Base-by-base conservation (phyloP, 2,329 filamentous ascomycete genomes). In the Fusarium sp. region DNA sequence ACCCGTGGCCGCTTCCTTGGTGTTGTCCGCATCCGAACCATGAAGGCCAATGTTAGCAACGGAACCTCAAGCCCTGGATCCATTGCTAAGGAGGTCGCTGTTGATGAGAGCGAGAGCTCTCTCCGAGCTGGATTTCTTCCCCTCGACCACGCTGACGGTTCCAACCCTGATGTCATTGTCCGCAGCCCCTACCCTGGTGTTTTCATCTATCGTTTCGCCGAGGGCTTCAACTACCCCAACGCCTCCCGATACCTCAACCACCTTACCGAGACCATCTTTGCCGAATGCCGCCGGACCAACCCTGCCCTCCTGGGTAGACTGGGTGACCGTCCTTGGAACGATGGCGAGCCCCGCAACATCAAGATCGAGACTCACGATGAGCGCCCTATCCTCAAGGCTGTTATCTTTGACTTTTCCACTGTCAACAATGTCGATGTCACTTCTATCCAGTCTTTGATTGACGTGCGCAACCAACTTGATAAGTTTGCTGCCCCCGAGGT, bases 1-100 rank as follows among this genome's bases (percentile, higher is more conserved):
- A 93, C 93, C 4, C 89, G 89, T 40, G 95, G 95, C 16, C 89
- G 92, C 37, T 94, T 97, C 84, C 87, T 97, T 3, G 95, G 95
- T 34, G 89, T 90, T 64, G 93, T 95, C 58, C 92, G 91, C 69
- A 91, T 98, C 20, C 94, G 96, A 81, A 97, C 95, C 0, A 91
- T 98, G 85, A 95, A 56, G 92, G 93, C 63, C 91, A 96, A 79
- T 88, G 93, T 93, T 34, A 82, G 92, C 60, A 91, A 93, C 11
- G 70, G 72, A n/a, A 72, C 74, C 16, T 66, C 69, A 2, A 78
- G 77, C 69, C 74, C 77, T 7, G 77, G 74, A 18, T 79, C 74
- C 3, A 22, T 72, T n/a, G 73, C 73, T 38, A 72, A 76, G 42
- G 76, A 78, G 60, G 75, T 78, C 13, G 81, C 82, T 14, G 74